These are phyloP conservation scores for Penicillium malachiteum DNA, from an alignment of 495 filamentous ascomycete genomes.

Conservation along the genomic window DNA sequence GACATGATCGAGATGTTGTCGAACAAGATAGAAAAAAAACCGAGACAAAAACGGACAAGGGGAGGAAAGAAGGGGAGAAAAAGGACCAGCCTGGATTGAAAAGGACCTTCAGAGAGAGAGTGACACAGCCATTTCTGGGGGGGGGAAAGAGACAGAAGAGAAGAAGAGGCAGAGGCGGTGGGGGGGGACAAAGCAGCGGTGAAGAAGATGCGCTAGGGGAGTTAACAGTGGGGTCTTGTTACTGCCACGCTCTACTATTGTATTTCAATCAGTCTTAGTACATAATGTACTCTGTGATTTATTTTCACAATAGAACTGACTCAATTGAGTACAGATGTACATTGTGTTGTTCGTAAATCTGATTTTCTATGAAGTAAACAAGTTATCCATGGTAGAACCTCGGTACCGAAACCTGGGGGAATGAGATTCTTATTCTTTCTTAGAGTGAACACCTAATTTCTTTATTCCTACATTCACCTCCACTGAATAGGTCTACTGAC, in stretches of 20 bases:
- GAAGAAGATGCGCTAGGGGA: slow-evolving; percentile 45
- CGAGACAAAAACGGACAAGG: not conserved
- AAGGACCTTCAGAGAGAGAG: slow-evolving; percentile 28
- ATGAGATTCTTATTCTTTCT: slow-evolving; percentile 14
- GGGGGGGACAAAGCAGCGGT: slow-evolving; percentile 53
- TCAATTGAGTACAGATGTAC: too few species aligned
- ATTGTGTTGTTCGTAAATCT: too few species aligned
- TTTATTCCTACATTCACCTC: not conserved
- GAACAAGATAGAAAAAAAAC: slow-evolving; percentile 6
- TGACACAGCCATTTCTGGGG: slow-evolving; percentile 23
- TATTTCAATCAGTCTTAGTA: not conserved
- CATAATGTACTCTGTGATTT: not conserved
- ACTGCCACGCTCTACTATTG: slow-evolving; percentile 12
- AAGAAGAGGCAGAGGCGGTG: slow-evolving; percentile 32
- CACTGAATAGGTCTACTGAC: too few species aligned
- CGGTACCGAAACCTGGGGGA: not conserved
- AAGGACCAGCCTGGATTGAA: slow-evolving; percentile 29
- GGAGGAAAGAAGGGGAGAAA: slow-evolving; percentile 4
- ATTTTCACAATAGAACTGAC: not conserved
- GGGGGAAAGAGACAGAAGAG: slow-evolving; percentile 16
- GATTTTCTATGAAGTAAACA: too few species aligned
- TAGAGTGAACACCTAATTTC: not conserved
- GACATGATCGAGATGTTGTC: slow-evolving; percentile 32
- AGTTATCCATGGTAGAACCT: too few species aligned
- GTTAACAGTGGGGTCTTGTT: slow-evolving; percentile 9